Evolutionary conservation across 768 basidiomycete species (phyloP).

Genomic region (Dendrothele bispora): DNA sequence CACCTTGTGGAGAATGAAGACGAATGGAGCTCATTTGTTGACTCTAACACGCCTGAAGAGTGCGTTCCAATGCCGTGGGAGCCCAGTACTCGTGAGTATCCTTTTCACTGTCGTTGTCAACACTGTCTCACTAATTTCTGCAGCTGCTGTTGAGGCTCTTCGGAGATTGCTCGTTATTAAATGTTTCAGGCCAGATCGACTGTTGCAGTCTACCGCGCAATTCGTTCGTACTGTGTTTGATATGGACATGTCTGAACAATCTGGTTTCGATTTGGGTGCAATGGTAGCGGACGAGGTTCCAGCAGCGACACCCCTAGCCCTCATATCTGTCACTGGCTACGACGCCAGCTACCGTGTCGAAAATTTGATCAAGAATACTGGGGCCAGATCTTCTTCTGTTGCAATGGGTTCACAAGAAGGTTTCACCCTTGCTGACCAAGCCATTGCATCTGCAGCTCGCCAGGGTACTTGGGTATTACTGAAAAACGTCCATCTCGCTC

Average conservation of each 20-base stretch:
- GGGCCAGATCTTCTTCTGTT: conserved; percentile 80
- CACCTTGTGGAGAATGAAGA: conserved; percentile 62
- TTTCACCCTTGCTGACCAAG: conserved; percentile 94
- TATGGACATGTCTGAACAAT: conserved; percentile 71
- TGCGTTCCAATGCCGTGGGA: conserved; percentile 80
- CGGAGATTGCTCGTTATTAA: conserved; percentile 80
- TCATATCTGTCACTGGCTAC: conserved; percentile 93
- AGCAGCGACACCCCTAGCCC: conserved; percentile 79
- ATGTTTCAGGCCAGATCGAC: conserved; percentile 89
- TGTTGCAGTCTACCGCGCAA: conserved; percentile 76
- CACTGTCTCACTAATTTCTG: conserved; percentile 12
- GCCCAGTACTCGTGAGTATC: conserved; percentile 66
- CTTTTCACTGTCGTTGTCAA: neutral
- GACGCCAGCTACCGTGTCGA: conserved; percentile 98
- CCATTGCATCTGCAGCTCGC: conserved; percentile 88
- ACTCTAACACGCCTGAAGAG: conserved; percentile 64
- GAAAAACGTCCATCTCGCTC: conserved; percentile 96
- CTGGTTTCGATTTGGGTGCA: conserved; percentile 70
- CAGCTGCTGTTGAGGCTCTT: conserved; percentile 74
- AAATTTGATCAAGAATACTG: conserved; percentile 75
- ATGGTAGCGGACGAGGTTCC: conserved; percentile 83
- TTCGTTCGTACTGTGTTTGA: conserved; percentile 81
- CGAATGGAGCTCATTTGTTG: conserved; percentile 73
- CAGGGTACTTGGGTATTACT: conserved; percentile 96
- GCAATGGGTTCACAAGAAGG: conserved; percentile 99